Percentiles rank a stretch among this genome's conserved stretches.
Conservation (phyloP, 495 filamentous ascomycete genomes). For the Barbatosphaeria neglecta region DNA sequence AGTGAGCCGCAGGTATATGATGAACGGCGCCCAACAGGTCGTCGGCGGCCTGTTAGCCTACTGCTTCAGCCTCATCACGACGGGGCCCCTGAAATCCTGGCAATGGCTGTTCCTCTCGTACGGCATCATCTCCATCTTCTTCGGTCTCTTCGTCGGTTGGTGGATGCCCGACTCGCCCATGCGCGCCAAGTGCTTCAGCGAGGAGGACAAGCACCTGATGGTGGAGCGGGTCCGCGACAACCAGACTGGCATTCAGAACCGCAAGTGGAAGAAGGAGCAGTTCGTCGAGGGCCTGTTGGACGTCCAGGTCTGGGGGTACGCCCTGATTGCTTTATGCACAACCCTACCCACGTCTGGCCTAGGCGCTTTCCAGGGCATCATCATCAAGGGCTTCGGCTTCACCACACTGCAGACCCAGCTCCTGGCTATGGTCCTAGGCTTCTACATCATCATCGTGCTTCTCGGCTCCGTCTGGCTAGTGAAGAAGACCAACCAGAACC, state of each 20-base stretch:
- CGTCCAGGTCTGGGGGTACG: slow-evolving; percentile 36
- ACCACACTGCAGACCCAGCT: slow-evolving; percentile 41
- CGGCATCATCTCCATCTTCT: slow-evolving; percentile 43
- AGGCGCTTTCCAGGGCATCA: slow-evolving; percentile 56
- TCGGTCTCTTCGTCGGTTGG: slow-evolving; percentile 46
- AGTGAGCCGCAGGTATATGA: slow-evolving; percentile 40
- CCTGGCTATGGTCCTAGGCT: slow-evolving; percentile 58
- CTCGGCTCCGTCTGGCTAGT: slow-evolving; percentile 52
- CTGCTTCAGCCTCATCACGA: slow-evolving; percentile 40
- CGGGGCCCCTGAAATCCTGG: slow-evolving; percentile 35
- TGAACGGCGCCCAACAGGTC: slow-evolving; percentile 48
- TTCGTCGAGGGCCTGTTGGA: slow-evolving; percentile 36
- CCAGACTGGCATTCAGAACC: slow-evolving; percentile 57
- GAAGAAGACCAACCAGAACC: slow-evolving; percentile 50
- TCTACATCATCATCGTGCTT: slow-evolving; percentile 57
- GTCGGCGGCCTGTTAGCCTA: slow-evolving; percentile 46
- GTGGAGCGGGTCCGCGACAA: slow-evolving; percentile 48
- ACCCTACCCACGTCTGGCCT: slow-evolving; percentile 58
- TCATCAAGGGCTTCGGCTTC: slow-evolving; percentile 40
- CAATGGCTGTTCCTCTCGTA: slow-evolving; percentile 41
- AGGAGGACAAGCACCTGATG: slow-evolving; percentile 45
- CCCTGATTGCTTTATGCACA: slow-evolving; percentile 50
- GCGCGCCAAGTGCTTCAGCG: slow-evolving; percentile 45
- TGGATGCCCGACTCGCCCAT: slow-evolving; percentile 55
- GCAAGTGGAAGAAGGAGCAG: slow-evolving; percentile 35